Base-by-base conservation (phyloP, 148 eudicot genomes). In the Dysphania ambrosioides region DNA sequence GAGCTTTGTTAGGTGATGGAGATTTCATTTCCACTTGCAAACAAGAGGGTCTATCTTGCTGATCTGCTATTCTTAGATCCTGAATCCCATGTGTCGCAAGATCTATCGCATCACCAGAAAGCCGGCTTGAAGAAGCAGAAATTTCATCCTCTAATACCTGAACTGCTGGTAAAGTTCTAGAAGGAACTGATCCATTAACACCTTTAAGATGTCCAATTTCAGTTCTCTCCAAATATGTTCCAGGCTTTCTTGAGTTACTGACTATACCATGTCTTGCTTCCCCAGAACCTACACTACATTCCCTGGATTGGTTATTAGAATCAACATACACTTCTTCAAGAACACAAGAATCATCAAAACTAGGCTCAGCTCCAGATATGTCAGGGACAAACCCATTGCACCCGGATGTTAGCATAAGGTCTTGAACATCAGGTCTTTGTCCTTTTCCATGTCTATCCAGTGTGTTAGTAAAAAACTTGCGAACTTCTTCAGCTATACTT, bases 381-480 rank as follows among this genome's bases (percentile, higher is more conserved):
- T 71, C 78, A 64, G 82, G 78, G 75, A 65, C 27, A 76, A 64
- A 79, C 32, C 78, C 72, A 44, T 79, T 77, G 75, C 64, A 58
- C 61, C 53, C 76, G 41, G 77, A 53, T 75, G 73, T 30, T 9
- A 75, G 72, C 44, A 72, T 40, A 62, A 80, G 77, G 66, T 83
- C 93, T 73, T 86, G 91, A 79, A 88, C 89, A 81, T 90, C 97
- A 53, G 93, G 89, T 75, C 96, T 87, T 75, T 76, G 84, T 76
- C 88, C 93, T 78, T 78, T 83, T 79, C 93, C 93, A 70, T 92
- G 93, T 77, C 97, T 86, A 26, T 83, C 87, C 76, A 96, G 71
- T 51, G 97, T 92, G 79, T 90, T 92, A 10, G 89, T 77, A 77
- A 96, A 92, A 80, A 92, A 96, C 29, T 59, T 84, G 21, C 73